Conservation (phyloP, 2,329 filamentous ascomycete genomes). For the Colletotrichum sp. region DNA sequence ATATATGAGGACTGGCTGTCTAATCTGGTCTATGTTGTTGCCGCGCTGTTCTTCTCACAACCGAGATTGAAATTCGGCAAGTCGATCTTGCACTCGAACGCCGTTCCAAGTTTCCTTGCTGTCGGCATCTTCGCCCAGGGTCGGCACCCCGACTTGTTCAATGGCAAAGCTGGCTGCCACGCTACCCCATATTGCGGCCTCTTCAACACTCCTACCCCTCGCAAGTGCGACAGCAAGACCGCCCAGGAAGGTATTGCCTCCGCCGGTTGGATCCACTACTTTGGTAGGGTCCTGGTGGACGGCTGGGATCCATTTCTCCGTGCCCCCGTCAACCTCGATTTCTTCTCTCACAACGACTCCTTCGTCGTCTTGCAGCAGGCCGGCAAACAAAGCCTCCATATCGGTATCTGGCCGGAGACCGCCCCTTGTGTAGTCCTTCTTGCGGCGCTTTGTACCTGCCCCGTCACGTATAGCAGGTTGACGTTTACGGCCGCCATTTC, state of each 20-base stretch:
- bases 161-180: constrained; percentile 92
- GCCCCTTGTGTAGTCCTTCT: constrained; percentile 52
- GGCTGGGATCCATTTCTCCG: constrained; percentile 78
- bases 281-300: constrained; percentile 61
- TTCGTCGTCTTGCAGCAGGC: constrained; percentile 57
- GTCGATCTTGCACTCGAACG: constrained; percentile 53
- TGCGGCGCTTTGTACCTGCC: constrained; percentile 36
- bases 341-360: constrained; percentile 60
- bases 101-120: constrained; percentile 67
- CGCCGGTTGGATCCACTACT: constrained; percentile 92
- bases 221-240: constrained; percentile 63
- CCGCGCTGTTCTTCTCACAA: constrained; percentile 23
- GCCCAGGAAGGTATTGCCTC: constrained; percentile 86
- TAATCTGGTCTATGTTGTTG: background rate
- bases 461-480: constrained; percentile 28
- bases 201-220: constrained; percentile 63
- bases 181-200: constrained; percentile 78
- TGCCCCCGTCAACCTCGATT: constrained; percentile 66
- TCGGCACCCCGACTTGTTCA: constrained; percentile 88
- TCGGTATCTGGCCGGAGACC: constrained; percentile 64
- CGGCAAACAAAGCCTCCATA: constrained; percentile 66
- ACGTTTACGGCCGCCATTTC: constrained; percentile 58
- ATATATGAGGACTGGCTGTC: background rate
- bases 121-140: constrained; percentile 47
- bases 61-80: constrained; percentile 53